Conservation (phyloP, 257 asterid species). For the Fraxinus pennsylvanica region DNA sequence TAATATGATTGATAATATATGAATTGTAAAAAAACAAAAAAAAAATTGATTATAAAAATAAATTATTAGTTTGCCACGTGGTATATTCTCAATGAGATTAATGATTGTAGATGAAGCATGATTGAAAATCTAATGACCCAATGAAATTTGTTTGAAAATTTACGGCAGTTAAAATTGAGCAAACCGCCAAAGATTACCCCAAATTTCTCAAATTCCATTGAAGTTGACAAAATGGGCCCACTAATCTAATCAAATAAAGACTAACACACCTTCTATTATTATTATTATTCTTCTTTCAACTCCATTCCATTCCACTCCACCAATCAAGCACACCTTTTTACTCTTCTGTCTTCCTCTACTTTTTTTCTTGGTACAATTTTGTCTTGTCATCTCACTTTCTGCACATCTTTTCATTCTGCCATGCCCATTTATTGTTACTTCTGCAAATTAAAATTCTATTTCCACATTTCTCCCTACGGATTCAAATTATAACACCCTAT, state of each 20-base stretch:
- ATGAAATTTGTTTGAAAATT: too few species aligned
- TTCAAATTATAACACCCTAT: too few species aligned
- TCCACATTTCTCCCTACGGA: too few species aligned
- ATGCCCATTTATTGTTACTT: not conserved
- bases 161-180: not conserved
- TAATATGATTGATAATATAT: too few species aligned
- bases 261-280: not conserved
- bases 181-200: not conserved
- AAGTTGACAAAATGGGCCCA: slow-evolving; percentile 24
- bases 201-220: not conserved
- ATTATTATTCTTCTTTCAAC: not conserved
- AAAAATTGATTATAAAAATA: too few species aligned
- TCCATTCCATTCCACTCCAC: slow-evolving; percentile 16
- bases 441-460: too few species aligned
- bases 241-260: slow-evolving; percentile 1
- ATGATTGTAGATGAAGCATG: too few species aligned
- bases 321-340: slow-evolving; percentile 27
- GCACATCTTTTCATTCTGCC: not conserved
- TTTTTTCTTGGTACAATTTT: slow-evolving; percentile 7
- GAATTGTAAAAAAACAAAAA: too few species aligned
- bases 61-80: too few species aligned
- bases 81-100: too few species aligned
- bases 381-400: slow-evolving; percentile 20
- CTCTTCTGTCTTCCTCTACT: slow-evolving; percentile 17
- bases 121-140: too few species aligned